Evolutionary conservation across 2,329 filamentous ascomycete genomes (phyloP).

Genomic region (Fusarium paranaense): DNA sequence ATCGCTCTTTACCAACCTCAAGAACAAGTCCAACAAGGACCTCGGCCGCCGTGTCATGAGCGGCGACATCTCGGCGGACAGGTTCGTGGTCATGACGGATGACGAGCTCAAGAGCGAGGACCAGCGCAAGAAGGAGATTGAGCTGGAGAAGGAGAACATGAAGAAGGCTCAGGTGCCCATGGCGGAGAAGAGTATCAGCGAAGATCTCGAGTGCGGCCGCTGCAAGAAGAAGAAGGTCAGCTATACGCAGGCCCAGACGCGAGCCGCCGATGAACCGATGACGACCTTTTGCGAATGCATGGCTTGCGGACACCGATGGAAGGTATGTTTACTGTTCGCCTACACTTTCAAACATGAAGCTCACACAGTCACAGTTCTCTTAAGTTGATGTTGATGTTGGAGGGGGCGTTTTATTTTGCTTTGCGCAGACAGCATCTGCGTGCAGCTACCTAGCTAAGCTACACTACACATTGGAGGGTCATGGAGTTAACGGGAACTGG

Average conservation of each 20-base stretch:
- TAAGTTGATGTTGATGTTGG: slow-evolving; percentile 18
- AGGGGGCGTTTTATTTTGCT: slow-evolving; percentile 37
- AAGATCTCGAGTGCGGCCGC: slow-evolving; percentile 88
- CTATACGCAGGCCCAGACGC: slow-evolving; percentile 96
- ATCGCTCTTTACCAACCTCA: slow-evolving; percentile 93
- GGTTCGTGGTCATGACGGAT: slow-evolving; percentile 87
- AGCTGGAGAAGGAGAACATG: slow-evolving; percentile 92
- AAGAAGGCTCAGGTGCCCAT: slow-evolving; percentile 95
- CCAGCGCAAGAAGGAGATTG: slow-evolving; percentile 79
- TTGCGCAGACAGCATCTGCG: slow-evolving; percentile 25
- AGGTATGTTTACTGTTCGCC: slow-evolving; percentile 61
- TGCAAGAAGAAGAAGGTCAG: slow-evolving; percentile 95
- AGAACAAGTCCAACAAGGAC: slow-evolving; percentile 86
- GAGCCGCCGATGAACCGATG: slow-evolving; percentile 94
- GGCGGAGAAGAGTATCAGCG: slow-evolving; percentile 90
- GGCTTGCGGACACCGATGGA: slow-evolving; percentile 77
- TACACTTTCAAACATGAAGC: background rate
- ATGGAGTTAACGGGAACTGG: slow-evolving; percentile 42
- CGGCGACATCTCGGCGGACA: slow-evolving; percentile 76
- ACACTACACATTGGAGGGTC: slow-evolving; percentile 18
- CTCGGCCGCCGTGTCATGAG: slow-evolving; percentile 81
- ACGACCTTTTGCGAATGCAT: slow-evolving; percentile 81
- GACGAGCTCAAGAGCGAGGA: slow-evolving; percentile 92
- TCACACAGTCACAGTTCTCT: slow-evolving; percentile 40
- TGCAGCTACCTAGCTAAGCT: slow-evolving; percentile 1